A percentile compares a stretch with the other conserved stretches of the same genome.
Evolutionary conservation across 1,284 basidiomycete species (phyloP).

Genomic region (Cystobasidium sp.): DNA sequence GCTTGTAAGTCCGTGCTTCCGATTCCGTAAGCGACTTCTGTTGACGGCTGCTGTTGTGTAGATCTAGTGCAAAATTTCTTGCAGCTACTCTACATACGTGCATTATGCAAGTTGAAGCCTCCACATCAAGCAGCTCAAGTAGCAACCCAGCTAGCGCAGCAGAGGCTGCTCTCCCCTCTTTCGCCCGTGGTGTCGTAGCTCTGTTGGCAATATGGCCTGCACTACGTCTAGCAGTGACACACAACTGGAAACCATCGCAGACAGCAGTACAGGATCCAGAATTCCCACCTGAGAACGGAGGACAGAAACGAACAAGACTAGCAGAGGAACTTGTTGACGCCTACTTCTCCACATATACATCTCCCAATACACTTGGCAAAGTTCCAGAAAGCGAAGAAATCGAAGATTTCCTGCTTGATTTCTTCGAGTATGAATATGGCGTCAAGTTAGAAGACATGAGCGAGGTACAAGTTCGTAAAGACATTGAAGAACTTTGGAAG

Average conservation of each 20-base stretch:
- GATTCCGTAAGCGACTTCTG: not conserved
- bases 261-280: slow-evolving; percentile 9
- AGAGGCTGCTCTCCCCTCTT: slow-evolving; percentile 61
- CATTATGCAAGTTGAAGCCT: slow-evolving; percentile 34
- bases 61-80: slow-evolving; percentile 15
- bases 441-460: slow-evolving; percentile 77
- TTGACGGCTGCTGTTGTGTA: not conserved
- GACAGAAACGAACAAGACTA: slow-evolving; percentile 77
- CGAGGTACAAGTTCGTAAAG: slow-evolving; percentile 69
- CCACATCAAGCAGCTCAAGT: not conserved
- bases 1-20: not conserved
- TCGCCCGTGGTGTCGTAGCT: slow-evolving; percentile 81
- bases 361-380: slow-evolving; percentile 49
- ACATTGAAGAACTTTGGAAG: slow-evolving; percentile 54
- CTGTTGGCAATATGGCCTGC: slow-evolving; percentile 78
- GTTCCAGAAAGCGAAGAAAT: slow-evolving; percentile 69
- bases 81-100: not conserved
- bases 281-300: slow-evolving; percentile 67
- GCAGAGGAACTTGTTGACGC: slow-evolving; percentile 79
- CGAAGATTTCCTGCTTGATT: slow-evolving; percentile 70
- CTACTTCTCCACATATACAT: slow-evolving; percentile 64
- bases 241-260: slow-evolving; percentile 66
- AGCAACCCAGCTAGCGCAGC: slow-evolving; percentile 19
- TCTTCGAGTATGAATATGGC: slow-evolving; percentile 85
- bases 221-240: slow-evolving; percentile 77